Conservation (phyloP, 768 basidiomycete genomes). For the Tricholoma terreum region DNA sequence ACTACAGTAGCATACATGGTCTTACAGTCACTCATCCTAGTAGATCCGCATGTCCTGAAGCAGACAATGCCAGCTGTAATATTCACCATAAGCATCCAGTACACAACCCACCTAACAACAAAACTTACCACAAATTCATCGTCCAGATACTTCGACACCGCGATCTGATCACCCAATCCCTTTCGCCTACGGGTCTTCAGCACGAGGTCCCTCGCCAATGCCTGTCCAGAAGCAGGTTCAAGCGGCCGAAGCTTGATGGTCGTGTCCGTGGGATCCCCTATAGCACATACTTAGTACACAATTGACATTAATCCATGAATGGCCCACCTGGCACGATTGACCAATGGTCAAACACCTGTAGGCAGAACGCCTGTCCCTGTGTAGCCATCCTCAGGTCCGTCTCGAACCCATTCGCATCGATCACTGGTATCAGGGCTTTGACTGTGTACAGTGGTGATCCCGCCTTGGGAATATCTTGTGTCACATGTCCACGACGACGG, state of each 20-base stretch:
- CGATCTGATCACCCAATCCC: slow-evolving; percentile 94
- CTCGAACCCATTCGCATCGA: slow-evolving; percentile 98
- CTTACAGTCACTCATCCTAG: slow-evolving; percentile 44
- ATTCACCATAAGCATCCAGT: background rate
- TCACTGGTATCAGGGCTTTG: slow-evolving; percentile 96
- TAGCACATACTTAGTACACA: slow-evolving; percentile 11
- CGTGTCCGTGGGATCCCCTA: slow-evolving; percentile 97
- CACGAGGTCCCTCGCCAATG: slow-evolving; percentile 90
- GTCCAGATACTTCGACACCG: slow-evolving; percentile 95
- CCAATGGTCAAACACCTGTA: slow-evolving; percentile 99
- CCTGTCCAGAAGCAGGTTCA: slow-evolving; percentile 96
- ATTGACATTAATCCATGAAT: slow-evolving; percentile 13
- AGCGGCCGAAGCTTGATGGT: slow-evolving; percentile 94
- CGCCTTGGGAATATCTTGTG: slow-evolving; percentile 96
- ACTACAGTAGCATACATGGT: too few species aligned
- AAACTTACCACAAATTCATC: slow-evolving; percentile 88
- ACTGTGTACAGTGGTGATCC: slow-evolving; percentile 98
- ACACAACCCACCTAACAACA: background rate
- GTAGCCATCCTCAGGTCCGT: slow-evolving; percentile 97
- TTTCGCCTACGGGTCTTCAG: slow-evolving; percentile 96
- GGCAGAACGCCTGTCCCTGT: slow-evolving; percentile 98
- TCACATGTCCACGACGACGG: slow-evolving; percentile 98
- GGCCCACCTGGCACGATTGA: slow-evolving; percentile 89
- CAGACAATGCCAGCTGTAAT: slow-evolving; percentile 81
- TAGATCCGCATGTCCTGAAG: slow-evolving; percentile 93